Evolutionary conservation across 129 eudicot genomes (phyloP).

Genomic region (Calendula officinalis): DNA sequence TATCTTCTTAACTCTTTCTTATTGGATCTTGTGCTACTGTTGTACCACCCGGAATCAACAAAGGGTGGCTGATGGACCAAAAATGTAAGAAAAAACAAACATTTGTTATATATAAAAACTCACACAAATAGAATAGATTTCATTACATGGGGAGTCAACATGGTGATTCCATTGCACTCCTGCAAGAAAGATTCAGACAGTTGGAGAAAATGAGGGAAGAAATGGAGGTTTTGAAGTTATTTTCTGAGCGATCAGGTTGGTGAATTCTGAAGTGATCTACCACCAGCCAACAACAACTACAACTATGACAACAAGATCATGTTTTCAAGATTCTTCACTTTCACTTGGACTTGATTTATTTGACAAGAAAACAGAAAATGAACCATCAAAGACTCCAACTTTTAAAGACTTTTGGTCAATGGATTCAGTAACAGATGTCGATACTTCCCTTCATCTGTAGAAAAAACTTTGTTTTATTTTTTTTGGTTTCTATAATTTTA

Average conservation of each 20-base stretch:
- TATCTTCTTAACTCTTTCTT: conserved; percentile 19
- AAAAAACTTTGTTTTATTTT: neutral
- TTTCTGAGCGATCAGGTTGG: conserved; percentile 17
- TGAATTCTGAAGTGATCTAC: conserved; percentile 5
- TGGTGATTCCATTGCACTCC: conserved; percentile 41
- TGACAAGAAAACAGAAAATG: conserved; percentile 16
- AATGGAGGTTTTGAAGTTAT: conserved; percentile 28
- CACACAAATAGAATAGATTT: conserved; percentile 18
- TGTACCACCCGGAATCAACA: conserved; percentile 24
- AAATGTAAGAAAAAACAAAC: conserved; percentile 16
- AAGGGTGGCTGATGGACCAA: conserved; percentile 26
- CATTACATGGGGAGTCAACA: conserved; percentile 37
- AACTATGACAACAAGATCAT: conserved; percentile 1
- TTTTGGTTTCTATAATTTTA: neutral
- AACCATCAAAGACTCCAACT: conserved; percentile 15
- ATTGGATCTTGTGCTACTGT: conserved; percentile 37
- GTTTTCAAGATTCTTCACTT: conserved; percentile 34
- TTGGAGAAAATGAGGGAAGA: conserved; percentile 48
- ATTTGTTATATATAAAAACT: conserved; percentile 29
- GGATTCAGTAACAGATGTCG: conserved; percentile 30
- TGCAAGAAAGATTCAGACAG: conserved; percentile 58
- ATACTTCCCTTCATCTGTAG: conserved; percentile 60
- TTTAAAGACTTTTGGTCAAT: conserved; percentile 25
- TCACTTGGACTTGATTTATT: conserved; percentile 48
- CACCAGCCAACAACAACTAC: neutral